Evolutionary conservation across 306 rosid genomes (phyloP).

Genomic region (Parietaria judaica): DNA sequence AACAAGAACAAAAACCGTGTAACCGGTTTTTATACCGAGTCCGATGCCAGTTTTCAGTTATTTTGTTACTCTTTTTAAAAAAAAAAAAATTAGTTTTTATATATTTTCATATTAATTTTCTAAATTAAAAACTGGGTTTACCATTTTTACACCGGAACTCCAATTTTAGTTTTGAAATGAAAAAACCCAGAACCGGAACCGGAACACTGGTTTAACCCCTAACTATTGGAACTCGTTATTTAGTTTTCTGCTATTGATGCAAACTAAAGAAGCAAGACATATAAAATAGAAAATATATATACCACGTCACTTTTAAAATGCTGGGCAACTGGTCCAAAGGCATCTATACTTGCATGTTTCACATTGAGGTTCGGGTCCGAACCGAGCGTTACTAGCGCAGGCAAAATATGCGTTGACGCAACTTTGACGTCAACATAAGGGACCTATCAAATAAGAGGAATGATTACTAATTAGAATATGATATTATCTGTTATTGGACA

Average conservation of each 20-base stretch:
- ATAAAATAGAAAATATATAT: conserved; percentile 20
- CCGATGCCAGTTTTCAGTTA: too few relatives aligned
- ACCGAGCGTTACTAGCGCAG: conserved; percentile 92
- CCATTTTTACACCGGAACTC: too few relatives aligned
- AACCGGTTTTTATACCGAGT: too few relatives aligned
- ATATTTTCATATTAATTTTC: too few relatives aligned
- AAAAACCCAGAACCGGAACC: too few relatives aligned
- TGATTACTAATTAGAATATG: conserved; percentile 17
- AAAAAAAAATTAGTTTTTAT: too few relatives aligned
- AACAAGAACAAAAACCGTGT: too few relatives aligned
- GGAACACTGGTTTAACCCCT: too few relatives aligned
- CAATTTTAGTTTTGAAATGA: too few relatives aligned
- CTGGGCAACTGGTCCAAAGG: conserved; percentile 93
- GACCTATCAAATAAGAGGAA: conserved; percentile 37
- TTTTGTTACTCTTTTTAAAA: too few relatives aligned
- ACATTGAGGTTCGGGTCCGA: conserved; percentile 83
- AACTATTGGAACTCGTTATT: conserved; percentile 16
- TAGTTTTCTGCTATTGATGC: conserved; percentile 13
- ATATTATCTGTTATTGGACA: conserved; percentile 21
- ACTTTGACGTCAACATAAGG: conserved; percentile 83
- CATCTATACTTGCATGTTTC: conserved; percentile 91
- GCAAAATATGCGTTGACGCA: conserved; percentile 87
- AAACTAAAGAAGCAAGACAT: conserved; percentile 18
- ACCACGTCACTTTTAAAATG: conserved; percentile 85
- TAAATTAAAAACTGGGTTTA: too few relatives aligned